Base-by-base conservation (phyloP, 208 protist genomes). In the Acanthamoeba lenticulata region DNA sequence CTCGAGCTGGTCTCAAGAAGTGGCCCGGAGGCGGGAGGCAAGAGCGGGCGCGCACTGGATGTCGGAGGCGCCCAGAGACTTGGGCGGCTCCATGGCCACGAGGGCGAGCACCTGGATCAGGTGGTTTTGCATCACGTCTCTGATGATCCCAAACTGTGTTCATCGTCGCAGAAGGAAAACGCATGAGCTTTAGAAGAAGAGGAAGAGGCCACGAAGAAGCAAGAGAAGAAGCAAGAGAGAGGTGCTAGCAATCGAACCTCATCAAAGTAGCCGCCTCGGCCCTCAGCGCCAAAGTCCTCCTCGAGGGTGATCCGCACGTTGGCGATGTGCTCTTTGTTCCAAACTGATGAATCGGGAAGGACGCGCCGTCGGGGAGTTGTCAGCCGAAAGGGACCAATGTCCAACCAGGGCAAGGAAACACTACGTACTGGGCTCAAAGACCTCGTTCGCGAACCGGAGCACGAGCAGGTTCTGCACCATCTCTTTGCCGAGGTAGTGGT, bases 101-200 rank as follows among this genome's bases (percentile, higher is more conserved):
- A 98, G 94, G 2, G 95, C 77, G 2, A 98, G 49, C 17, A 98
- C 90, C 60, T 98, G 97, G 40, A 98, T 40, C 11, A 98, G 52
- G 94, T 98, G 97, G 85, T 98, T 98, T 72, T 98, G 97, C 95
- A 98, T 98, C 5, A 98, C 95, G 94, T 98, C 97, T n/a, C 97
- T 92, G 49, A 98, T 97, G 67, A 98, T 98, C 55, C 97, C 97
- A 83, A 60, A 95, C 21, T 88, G 5, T 5, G 21, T 29, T 24
- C 11, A 38, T 62, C 24, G 15, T 62, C 24, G 24, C 24, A 24
- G 15, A n/a, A 62, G n/a, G n/a, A n/a, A n/a, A n/a, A n/a, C n/a
- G 55, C 55, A 62, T 24, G 24, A 62, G 24, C 55, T n/a, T n/a
- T 15, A 62, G 55, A n/a, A 24, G 24, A n/a, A 62, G n/a, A n/a